Base-by-base conservation (phyloP, 75 land plant genomes). In the Gnetum montanum region DNA sequence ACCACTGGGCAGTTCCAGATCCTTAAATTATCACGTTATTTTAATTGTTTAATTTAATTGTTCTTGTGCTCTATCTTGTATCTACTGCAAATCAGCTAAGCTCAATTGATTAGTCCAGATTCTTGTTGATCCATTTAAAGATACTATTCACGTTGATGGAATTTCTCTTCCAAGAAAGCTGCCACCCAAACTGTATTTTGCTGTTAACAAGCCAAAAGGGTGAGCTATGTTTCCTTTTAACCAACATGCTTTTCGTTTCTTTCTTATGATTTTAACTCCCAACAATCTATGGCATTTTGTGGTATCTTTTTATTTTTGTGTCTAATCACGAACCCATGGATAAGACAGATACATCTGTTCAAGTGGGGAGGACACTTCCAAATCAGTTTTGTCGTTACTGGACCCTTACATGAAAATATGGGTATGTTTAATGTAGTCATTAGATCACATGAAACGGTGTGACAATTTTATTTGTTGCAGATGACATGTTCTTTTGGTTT, bases 191-290 rank as follows among this genome's bases (percentile, higher is more conserved):
- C 67, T 95, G 46, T 89, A 89, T 72, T 81, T 95, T 65, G 99
- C 84, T 20, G 52, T 95, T 46, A 82, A 95, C 77, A 95, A 95
- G 64, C 99, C 99, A 16, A 95, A 95, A 83, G 99, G 99, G 99
- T 93, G 16, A 36, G 95, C 62, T 48, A 33, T 34, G 47, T 36
- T 54, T n/a, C n/a, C n/a, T n/a, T n/a, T n/a, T n/a, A n/a, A n/a
- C n/a, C n/a, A n/a, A n/a, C n/a, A 20, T 41, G 6, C 41, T 29
- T 54, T 23, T 30, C 22, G 7, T 13, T n/a, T n/a, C n/a, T n/a
- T n/a, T n/a, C n/a, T n/a, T n/a, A n/a, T n/a, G n/a, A n/a, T n/a
- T n/a, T n/a, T n/a, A n/a, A n/a, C n/a, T n/a, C n/a, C n/a, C n/a
- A n/a, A n/a, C n/a, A n/a, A n/a, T n/a, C n/a, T n/a, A n/a, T n/a